Evolutionary conservation across 1,139 yeast species (phyloP), one percentile per base, ranked within the genome.

Genomic region (Yarrowia galli): DNA sequence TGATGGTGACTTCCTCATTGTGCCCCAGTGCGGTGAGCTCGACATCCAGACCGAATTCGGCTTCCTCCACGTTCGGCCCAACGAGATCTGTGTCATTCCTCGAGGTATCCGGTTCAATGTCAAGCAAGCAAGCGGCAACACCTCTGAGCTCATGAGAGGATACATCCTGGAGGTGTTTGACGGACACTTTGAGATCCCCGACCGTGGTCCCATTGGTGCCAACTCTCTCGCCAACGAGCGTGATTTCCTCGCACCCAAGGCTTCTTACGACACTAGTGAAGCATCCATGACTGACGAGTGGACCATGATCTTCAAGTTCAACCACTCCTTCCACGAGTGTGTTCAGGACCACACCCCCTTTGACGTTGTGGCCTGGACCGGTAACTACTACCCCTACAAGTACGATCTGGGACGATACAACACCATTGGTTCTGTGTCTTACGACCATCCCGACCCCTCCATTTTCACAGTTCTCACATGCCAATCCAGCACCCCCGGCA

Each of bases 321-420:
- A 72, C 53, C 76, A 76, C 36, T 69, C 71, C 18, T 67, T 73
- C 53, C 74, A 71, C 69, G 65, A 69, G 49, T 70, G 73, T n/a
- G 61, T 51, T 8, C 75, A 72, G 53, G 70, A 69, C 63, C 77
- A 74, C 63, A 69, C 76, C 25, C 78, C 78, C 1, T 75, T 72
- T 66, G 75, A 75, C 53, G 76, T 75, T 20, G 76, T 75, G 12
- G 78, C 73, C 2, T 75, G 78, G 77, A 76, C 74, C 48, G 78
- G 78, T 15, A 69, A 71, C 46, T 75, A 75, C 68, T 74, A 73
- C 58, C 78, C 78, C 2, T 75, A 71, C 72, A 75, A 75, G 70
- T 75, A 75, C 64, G 77, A 75, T 58, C 71, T 75, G 48, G 73
- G 74, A 35, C 69, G 69, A 69, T 75, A 74, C 69, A 73, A 72